Evolutionary conservation across 345 rosid genomes (phyloP).

Genomic region (Arabidopsis thaliana): DNA sequence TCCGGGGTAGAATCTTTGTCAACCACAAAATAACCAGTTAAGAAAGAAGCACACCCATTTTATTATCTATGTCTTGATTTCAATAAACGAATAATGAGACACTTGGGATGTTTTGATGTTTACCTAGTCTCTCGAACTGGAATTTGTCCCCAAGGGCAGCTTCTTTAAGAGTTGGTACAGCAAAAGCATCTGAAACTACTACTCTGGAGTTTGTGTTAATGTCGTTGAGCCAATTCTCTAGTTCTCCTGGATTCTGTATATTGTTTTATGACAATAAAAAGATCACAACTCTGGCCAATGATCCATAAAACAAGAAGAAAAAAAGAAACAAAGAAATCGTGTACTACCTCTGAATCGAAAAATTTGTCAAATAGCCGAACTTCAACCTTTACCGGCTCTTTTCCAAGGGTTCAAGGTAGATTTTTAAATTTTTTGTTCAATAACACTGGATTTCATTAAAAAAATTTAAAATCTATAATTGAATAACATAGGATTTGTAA

Average conservation of each 20-base stretch:
- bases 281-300: not conserved
- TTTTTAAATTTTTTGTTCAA: no score
- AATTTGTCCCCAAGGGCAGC: constrained; percentile 65
- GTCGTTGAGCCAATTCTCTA: constrained; percentile 74
- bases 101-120: not conserved
- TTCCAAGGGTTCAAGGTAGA: constrained; percentile 50
- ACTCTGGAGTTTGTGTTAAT: constrained; percentile 60
- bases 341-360: constrained; percentile 74
- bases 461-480: no score
- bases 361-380: constrained; percentile 78
- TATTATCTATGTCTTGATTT: not conserved
- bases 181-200: constrained; percentile 49
- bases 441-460: no score
- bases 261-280: not conserved
- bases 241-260: constrained; percentile 70
- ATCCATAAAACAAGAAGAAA: not conserved
- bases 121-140: constrained; percentile 88
- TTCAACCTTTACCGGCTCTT: constrained; percentile 58
- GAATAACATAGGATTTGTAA: no score
- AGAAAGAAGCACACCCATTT: not conserved
- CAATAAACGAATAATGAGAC: not conserved
- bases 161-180: constrained; percentile 32
- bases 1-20: constrained; percentile 72
- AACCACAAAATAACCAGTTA: constrained; percentile 66
- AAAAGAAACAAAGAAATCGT: not conserved